Evolutionary conservation across 106 monocot species (phyloP), one percentile per base, ranked within the genome.

Genomic region (Cymbidium sinense): DNA sequence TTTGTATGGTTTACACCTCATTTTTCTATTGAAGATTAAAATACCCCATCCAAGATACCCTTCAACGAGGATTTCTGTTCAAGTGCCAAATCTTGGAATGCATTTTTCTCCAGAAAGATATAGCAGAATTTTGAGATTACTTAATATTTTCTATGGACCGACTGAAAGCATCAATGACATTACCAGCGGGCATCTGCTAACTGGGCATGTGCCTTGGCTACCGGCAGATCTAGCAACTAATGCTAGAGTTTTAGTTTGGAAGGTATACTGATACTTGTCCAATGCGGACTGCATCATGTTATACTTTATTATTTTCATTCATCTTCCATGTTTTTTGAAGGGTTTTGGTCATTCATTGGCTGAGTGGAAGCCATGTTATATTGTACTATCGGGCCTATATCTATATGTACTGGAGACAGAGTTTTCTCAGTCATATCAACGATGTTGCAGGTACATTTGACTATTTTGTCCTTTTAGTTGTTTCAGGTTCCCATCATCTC

Each of bases 21-120:
- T 39, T 75, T 77, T 51, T 61, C 29, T 70, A 21, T 77, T 86
- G 77, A 76, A 96, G 98, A 94, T 98, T 80, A 94, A 92, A 86
- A 77, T 92, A 62, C 87, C 91, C 9, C 98, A 94, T 83, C 94
- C 92, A 79, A 82, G 78, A 71, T 92, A 87, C 67, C 98, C 98
- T 69, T 92, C 98, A 25, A 88, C 92, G 31, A 78, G 98, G 54
- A 70, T 98, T 88, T 88, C 94, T 78, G 78, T 98, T 70, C 88
- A 98, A 98, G 92, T 98, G 34, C 98, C 98, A 21, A 89, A 82
- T 52, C 90, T 98, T 78, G 85, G 84, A 54, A 84, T 98, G 52
- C 98, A 98, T 77, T 94, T 98, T 82, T 98, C 98, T 69, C 94
- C 98, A 21, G 87, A 86, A 77, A 89, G 90, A 81, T 90, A 98